Base-by-base conservation (phyloP, 768 basidiomycete genomes). In the Mycena capillaripes region DNA sequence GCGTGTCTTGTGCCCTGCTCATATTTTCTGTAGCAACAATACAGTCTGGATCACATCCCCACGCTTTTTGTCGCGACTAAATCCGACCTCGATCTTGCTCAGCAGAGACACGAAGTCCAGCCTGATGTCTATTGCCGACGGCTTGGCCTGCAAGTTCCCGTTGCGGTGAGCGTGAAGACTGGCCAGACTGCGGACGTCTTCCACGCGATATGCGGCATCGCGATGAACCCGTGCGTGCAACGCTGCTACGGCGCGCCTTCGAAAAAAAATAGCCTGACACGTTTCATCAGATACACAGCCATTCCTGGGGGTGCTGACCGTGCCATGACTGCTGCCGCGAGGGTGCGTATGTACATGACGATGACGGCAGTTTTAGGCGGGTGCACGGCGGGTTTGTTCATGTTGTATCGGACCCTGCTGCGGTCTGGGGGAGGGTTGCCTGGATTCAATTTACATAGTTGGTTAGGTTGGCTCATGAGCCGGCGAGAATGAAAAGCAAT, bases 1-100 rank as follows among this genome's bases (percentile, higher is more conserved):
- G 7, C 40, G 42, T 25, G n/a, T 40, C 25, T 21, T 30, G 25
- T 29, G n/a, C 48, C 69, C 66, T 69, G 76, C 79, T 76, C 76
- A 69, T 36, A 55, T 44, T 66, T 53, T 63, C 40, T 29, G 42
- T 82, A 98, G 96, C 97, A 98, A 95, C 96, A 97, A 89, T 97
- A 98, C 81, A 96, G 90, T 75, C 86, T 98, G 34, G 96, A 98
- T 80, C 94, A 96, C 81, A 95, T 98, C 80, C 97, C 97, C 29
- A 97, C 95, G 14, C 84, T 99, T 42, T 98, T 99, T 81, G 97
- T 99, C 29, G 97, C 97, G n/a, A 99, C 97, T 44, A 99, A 99
- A 84, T 97, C 96, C 8, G 97, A 99, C 81, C 89, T 98, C 30
- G 97, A 99, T 82, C 91, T 99, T 59, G 97, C 97, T 14, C 90